A percentile compares a stretch with the other conserved stretches of the same genome.
phyloP scores from a whole-genome alignment of 805 yeast genomes.

The Candida railenensis region DNA sequence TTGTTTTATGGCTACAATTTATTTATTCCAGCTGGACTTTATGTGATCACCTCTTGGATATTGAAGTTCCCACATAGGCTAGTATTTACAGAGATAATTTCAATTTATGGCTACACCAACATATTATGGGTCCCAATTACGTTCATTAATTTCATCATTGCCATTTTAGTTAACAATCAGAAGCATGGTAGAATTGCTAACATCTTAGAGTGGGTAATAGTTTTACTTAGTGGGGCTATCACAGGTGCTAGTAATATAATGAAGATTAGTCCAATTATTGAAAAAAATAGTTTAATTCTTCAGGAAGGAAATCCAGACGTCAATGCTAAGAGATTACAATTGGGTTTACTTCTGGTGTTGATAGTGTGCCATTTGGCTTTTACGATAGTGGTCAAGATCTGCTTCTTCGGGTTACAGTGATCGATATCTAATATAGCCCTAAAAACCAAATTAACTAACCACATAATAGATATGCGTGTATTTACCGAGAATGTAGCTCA shows the following conservation, averaged over 20 bases:
- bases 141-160: conserved; percentile 55
- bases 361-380: conserved; percentile 53
- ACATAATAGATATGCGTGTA: neutral
- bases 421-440: neutral
- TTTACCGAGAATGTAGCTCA: neutral
- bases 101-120: conserved; percentile 84
- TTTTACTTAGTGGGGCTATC: conserved; percentile 56
- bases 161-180: conserved; percentile 40
- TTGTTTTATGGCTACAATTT: conserved; percentile 77
- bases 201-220: conserved; percentile 62
- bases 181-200: conserved; percentile 39
- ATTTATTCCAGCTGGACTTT: conserved; percentile 57
- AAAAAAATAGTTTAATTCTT: conserved; percentile 33
- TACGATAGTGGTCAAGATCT: conserved; percentile 62
- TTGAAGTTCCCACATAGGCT: conserved; percentile 51
- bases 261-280: conserved; percentile 42
- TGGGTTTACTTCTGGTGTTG: conserved; percentile 38
- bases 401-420: conserved; percentile 51
- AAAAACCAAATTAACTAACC: neutral
- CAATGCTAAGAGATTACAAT: conserved; percentile 32
- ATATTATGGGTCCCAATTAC: conserved; percentile 86
- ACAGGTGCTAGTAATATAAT: conserved; percentile 56
- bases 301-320: conserved; percentile 25
- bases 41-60: conserved; percentile 49
- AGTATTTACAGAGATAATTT: conserved; percentile 58